Evolutionary conservation across 257 asterid genomes (phyloP), one percentile per base, ranked within the genome.

Genomic region (Forsythia viridissima): DNA sequence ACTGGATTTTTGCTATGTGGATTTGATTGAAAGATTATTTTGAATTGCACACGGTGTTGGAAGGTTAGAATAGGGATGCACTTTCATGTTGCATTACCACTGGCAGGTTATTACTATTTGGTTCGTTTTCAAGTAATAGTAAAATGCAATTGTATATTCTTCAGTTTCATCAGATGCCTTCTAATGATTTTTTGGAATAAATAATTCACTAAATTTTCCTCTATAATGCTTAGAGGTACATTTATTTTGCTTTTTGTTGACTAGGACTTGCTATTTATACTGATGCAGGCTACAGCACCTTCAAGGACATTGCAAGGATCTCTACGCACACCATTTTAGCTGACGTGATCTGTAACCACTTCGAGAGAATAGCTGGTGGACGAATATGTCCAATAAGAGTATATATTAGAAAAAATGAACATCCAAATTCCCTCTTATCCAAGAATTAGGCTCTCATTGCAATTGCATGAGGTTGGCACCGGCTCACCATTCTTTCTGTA

Each of bases 311-410:
- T 82, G 92, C 93, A 74, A 84, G 94, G 90, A 73, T 76, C 79
- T 86, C 86, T 70, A 87, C 89, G 34, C 91, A 87, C 90, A 84
- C 95, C 80, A 76, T 90, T 85, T 89, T 93, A 88, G 91, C 85
- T 82, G 91, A 79, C 84, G 24, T 24, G 4, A 24, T 72, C 70
- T 83, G 89, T 79, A 20, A 51, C 63, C 92, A 86, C 42, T n/a
- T 76, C 9, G 86, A 77, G 77, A 65, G 61, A 42, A 44, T 63
- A 65, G 75, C 74, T 71, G 71, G 85, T 84, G 68, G 71, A 66
- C 80, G 30, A 42, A 69, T 57, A 37, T 70, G 61, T 40, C 77
- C 70, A 9, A 77, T 70, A 37, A 73, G 69, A 71, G 84, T 87
- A 86, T 84, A 80, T 70, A 71, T 75, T 9, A 72, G 81, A 75